Conservation (phyloP, 306 rosid genomes). For the Begonia loranthoides region DNA sequence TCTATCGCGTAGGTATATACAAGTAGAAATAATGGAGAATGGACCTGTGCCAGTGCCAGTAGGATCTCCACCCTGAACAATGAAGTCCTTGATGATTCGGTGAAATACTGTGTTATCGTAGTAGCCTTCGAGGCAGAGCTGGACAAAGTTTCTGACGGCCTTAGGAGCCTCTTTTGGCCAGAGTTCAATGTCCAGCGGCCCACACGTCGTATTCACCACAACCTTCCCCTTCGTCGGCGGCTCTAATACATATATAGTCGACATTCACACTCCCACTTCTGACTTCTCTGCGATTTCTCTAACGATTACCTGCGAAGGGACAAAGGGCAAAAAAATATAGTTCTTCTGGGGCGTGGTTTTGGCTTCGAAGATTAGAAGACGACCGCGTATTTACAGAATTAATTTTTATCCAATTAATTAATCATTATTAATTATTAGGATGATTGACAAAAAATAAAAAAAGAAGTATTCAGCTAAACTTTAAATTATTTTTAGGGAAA, state of each 20-base stretch:
- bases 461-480: no score
- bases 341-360: not conserved
- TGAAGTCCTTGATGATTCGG: conserved; percentile 74
- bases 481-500: no score
- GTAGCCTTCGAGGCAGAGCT: conserved; percentile 87
- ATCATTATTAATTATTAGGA: no score
- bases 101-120: conserved; percentile 74
- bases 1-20: not conserved
- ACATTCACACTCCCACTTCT: conserved; percentile 25
- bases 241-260: conserved; percentile 82
- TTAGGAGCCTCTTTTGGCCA: conserved; percentile 99
- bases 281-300: not conserved
- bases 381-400: no score
- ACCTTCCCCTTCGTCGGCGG: conserved; percentile 97
- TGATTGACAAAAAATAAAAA: no score
- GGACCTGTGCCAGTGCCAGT: conserved; percentile 79
- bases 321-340: no score
- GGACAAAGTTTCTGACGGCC: conserved; percentile 88
- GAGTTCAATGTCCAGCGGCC: conserved; percentile 80
- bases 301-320: not conserved
- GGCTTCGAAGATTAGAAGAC: no score
- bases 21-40: not conserved
- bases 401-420: no score
- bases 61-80: conserved; percentile 84
- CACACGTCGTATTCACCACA: conserved; percentile 66